Evolutionary conservation across 441 rosid genomes (phyloP).

Genomic region (Metrosideros polymorpha): DNA sequence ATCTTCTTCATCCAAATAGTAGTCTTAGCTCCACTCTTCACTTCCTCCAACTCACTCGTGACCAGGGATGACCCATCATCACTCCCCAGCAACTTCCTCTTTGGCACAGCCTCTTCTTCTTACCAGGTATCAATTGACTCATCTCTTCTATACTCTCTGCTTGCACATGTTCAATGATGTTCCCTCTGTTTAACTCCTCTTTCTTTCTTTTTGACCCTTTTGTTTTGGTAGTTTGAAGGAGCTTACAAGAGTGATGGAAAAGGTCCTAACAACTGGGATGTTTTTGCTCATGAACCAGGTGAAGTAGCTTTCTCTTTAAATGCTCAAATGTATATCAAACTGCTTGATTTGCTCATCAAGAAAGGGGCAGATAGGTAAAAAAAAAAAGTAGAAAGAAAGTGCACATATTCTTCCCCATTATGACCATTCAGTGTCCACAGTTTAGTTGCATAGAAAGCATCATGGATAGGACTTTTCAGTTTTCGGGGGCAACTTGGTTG

Average conservation of each 20-base stretch:
- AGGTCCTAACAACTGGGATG: conserved; percentile 63
- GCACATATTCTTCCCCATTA: background rate
- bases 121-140: conserved; percentile 37
- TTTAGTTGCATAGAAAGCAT: background rate
- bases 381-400: background rate
- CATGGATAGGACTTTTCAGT: background rate
- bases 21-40: background rate
- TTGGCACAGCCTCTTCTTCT: conserved; percentile 74
- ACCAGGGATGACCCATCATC: conserved; percentile 4
- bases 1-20: background rate
- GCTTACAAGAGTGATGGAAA: conserved; percentile 57
- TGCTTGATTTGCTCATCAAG: background rate
- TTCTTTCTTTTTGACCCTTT: background rate
- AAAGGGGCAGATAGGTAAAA: background rate
- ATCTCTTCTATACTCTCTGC: background rate
- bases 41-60: background rate
- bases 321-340: background rate
- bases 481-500: background rate
- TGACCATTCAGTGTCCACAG: background rate
- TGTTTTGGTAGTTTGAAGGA: conserved; percentile 49
- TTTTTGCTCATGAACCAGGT: conserved; percentile 50
- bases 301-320: background rate
- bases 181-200: background rate
- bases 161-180: background rate
- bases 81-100: conserved; percentile 45